A percentile compares a stretch with the other conserved stretches of the same genome.
phyloP scores from a whole-genome alignment of 2,329 filamentous ascomycete genomes.

The Fusarium phyllophilum region DNA sequence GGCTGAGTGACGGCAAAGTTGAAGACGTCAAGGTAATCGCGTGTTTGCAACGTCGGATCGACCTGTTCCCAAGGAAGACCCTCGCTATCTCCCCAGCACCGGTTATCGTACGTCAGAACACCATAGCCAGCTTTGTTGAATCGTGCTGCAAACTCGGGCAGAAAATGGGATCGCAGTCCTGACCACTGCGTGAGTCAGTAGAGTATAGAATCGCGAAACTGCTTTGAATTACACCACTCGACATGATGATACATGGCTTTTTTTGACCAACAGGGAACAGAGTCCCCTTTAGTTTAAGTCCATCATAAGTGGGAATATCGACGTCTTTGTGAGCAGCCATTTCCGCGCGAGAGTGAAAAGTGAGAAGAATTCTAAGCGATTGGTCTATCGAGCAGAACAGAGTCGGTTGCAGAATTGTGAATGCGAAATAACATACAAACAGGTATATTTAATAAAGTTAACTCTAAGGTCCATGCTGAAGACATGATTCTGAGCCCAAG shows the following conservation, averaged over 20 bases:
- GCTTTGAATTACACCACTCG: not conserved
- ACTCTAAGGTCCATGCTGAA: rapidly evolving
- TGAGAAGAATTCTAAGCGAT: too few species aligned
- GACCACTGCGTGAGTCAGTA: not conserved
- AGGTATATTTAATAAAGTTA: rapidly evolving
- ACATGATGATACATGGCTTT: not conserved
- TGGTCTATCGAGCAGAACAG: not conserved
- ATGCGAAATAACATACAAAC: not conserved
- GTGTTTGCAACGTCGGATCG: not conserved
- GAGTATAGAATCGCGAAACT: rapidly evolving
- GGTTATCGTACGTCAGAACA: not conserved
- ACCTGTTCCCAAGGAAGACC: not conserved
- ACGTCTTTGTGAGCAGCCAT: not conserved
- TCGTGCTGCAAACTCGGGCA: not conserved
- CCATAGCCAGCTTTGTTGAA: not conserved
- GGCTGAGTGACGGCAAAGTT: not conserved
- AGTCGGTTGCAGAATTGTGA: not conserved
- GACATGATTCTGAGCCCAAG: not conserved
- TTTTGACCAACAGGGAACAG: not conserved
- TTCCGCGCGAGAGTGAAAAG: not conserved
- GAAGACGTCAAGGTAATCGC: not conserved
- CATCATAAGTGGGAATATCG: not conserved
- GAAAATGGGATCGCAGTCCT: not conserved
- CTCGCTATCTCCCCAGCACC: not conserved
- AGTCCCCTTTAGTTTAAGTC: not conserved